Conservation (phyloP, 108 stramenopile species). For the Epithemia pelagica region DNA sequence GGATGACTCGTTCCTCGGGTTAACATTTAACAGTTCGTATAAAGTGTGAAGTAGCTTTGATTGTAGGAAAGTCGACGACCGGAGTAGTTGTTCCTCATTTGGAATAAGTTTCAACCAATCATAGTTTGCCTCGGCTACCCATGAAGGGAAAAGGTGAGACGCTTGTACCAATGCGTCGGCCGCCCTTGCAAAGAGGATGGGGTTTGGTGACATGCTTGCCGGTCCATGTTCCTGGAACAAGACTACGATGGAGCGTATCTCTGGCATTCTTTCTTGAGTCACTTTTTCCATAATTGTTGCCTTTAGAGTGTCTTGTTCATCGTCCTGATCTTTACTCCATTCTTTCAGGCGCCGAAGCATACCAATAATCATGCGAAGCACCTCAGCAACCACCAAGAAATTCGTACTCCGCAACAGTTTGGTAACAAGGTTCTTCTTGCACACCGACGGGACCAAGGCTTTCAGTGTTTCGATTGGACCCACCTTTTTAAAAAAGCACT, state of each 20-base stretch:
- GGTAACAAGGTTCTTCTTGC: conserved; percentile 36
- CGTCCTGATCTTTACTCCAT: neutral
- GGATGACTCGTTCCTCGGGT: neutral
- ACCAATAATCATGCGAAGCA: conserved; percentile 37
- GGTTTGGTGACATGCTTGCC: neutral
- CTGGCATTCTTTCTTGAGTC: neutral
- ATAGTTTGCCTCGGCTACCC: conserved; percentile 12
- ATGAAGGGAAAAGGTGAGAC: neutral
- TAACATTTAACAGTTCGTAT: neutral
- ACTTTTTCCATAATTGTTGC: neutral
- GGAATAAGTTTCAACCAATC: conserved; percentile 74
- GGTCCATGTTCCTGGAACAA: neutral
- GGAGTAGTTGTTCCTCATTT: conserved; percentile 4
- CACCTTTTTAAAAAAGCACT: neutral
- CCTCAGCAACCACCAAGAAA: conserved; percentile 39
- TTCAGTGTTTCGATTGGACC: conserved; percentile 5
- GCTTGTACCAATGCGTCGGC: neutral
- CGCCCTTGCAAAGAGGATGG: neutral
- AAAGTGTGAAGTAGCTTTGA: neutral
- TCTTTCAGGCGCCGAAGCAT: conserved; percentile 32
- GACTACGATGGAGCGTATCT: neutral
- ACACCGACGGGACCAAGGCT: conserved; percentile 34
- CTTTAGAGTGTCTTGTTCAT: neutral
- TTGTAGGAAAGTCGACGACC: neutral
- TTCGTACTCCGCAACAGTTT: conserved; percentile 54